Conservation (phyloP, 441 rosid species). For the Euphorbia schlechtendalii region DNA sequence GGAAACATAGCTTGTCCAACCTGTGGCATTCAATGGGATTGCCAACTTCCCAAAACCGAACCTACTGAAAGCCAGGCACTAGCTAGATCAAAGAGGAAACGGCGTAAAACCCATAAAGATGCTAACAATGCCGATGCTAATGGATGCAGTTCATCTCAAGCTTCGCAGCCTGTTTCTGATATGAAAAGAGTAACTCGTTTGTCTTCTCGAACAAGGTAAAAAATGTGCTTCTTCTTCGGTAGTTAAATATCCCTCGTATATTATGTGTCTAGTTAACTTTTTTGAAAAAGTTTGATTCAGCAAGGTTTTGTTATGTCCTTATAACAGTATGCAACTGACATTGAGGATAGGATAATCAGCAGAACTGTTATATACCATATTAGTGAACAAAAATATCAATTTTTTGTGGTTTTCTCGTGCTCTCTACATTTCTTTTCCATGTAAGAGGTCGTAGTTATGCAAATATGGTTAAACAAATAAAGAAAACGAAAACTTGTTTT, state of each 20-base stretch:
- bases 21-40: slow-evolving; percentile 56
- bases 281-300: background rate
- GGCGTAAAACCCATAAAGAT: slow-evolving; percentile 25
- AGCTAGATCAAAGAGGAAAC: slow-evolving; percentile 37
- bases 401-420: too few relatives aligned
- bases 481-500: too few relatives aligned
- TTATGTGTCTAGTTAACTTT: background rate
- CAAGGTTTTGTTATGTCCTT: background rate
- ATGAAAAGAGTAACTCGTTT: slow-evolving; percentile 51
- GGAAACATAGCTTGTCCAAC: slow-evolving; percentile 49
- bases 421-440: too few relatives aligned
- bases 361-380: background rate
- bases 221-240: background rate
- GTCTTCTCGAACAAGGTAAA: slow-evolving; percentile 31
- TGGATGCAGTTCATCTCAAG: slow-evolving; percentile 37
- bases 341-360: background rate
- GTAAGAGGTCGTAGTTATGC: too few relatives aligned
- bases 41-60: slow-evolving; percentile 35
- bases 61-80: slow-evolving; percentile 30
- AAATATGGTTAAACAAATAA: too few relatives aligned
- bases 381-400: background rate
- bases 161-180: slow-evolving; percentile 20
- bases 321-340: background rate
- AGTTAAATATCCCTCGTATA: background rate
- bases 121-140: slow-evolving; percentile 12